A percentile compares a stretch with the other conserved stretches of the same genome.
These are phyloP conservation scores for Fusarium sublunatum DNA, from an alignment of 2,329 filamentous ascomycete genomes.

Conservation along the genomic window DNA sequence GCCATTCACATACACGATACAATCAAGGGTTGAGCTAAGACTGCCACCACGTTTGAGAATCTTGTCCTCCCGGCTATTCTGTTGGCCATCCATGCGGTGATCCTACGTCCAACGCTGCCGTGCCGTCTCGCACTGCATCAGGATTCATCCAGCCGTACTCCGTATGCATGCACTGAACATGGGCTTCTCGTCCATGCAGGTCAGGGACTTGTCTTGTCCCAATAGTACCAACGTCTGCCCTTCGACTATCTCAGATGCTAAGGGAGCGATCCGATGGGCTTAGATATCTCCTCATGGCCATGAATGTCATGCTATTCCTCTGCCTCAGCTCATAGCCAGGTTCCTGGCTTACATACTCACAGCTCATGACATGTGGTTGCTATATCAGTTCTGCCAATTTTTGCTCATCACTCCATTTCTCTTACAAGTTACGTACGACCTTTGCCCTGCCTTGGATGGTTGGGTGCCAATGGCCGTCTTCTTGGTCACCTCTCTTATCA, in stretches of 20 bases:
- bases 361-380: conserved; percentile 28
- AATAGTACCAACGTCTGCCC: conserved; percentile 19
- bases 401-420: conserved; percentile 18
- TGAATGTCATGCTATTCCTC: conserved; percentile 28
- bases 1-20: conserved; percentile 14
- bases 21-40: conserved; percentile 6
- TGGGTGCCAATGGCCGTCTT: conserved; percentile 27
- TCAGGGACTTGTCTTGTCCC: conserved; percentile 22
- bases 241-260: conserved; percentile 33
- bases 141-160: conserved; percentile 2
- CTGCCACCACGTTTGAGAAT: conserved; percentile 22
- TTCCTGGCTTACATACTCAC: conserved; percentile 14
- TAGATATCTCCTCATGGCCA: conserved; percentile 19
- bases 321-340: conserved; percentile 2
- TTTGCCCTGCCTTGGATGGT: conserved; percentile 23
- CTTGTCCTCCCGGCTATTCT: conserved; percentile 6
- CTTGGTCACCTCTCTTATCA: conserved; percentile 37
- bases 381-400: conserved; percentile 13
- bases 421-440: conserved; percentile 2
- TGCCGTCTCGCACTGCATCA: conserved; percentile 24
- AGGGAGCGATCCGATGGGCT: conserved; percentile 36
- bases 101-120: conserved; percentile 19
- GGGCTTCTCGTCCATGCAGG: conserved; percentile 30
- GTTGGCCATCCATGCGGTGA: conserved; percentile 24
- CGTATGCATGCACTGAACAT: conserved; percentile 34